phyloP scores from a whole-genome alignment of 768 basidiomycete genomes.

The Cystoderma amianthinum region DNA sequence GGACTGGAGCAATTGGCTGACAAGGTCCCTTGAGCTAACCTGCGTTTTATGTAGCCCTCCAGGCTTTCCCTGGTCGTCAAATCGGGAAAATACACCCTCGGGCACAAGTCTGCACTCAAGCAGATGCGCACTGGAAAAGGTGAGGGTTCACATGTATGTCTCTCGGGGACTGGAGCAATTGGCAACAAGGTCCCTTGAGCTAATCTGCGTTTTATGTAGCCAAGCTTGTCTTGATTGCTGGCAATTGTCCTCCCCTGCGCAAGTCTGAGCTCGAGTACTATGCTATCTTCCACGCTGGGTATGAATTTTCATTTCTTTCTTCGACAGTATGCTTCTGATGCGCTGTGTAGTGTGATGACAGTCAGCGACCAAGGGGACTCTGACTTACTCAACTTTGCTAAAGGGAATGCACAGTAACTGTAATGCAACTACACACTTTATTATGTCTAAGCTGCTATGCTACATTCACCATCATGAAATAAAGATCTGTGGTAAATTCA shows the following conservation, averaged over 20 bases:
- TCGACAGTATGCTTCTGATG: background rate
- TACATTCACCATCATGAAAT: too few species aligned
- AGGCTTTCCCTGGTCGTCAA: slow-evolving; percentile 95
- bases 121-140: slow-evolving; percentile 98
- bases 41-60: too few species aligned
- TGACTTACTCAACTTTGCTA: slow-evolving; percentile 85
- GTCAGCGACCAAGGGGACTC: slow-evolving; percentile 95
- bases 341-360: slow-evolving; percentile 80
- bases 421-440: too few species aligned
- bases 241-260: slow-evolving; percentile 98
- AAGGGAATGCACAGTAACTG: slow-evolving; percentile 63
- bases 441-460: too few species aligned
- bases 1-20: slow-evolving; percentile 98
- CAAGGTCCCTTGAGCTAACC: too few species aligned
- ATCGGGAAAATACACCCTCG: slow-evolving; percentile 95
- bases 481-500: too few species aligned
- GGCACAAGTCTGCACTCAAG: slow-evolving; percentile 98
- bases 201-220: slow-evolving; percentile 54
- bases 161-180: slow-evolving; percentile 93
- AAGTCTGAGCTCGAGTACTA: slow-evolving; percentile 99
- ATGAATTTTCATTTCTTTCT: slow-evolving; percentile 7
- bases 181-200: slow-evolving; percentile 98
- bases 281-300: slow-evolving; percentile 99
- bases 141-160: slow-evolving; percentile 45
- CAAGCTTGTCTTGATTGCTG: slow-evolving; percentile 97